A percentile compares a stretch with the other conserved stretches of the same genome.
Evolutionary conservation across 2,329 filamentous ascomycete species (phyloP).

Genomic region (Fusarium sulawesiense): DNA sequence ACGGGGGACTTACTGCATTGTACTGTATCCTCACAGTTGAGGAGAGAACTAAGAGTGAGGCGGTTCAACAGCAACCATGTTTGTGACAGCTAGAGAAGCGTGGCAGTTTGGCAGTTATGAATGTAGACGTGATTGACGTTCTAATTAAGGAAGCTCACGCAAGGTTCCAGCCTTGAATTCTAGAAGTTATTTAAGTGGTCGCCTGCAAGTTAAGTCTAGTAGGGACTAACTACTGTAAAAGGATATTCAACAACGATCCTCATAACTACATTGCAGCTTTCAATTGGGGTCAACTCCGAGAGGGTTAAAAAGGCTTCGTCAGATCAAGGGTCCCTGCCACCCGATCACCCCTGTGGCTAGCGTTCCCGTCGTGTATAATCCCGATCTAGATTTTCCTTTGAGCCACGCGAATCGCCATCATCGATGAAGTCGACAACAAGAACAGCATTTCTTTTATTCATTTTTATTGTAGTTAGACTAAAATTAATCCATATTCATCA

Average conservation of each 20-base stretch:
- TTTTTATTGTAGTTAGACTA: neutral
- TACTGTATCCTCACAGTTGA: neutral
- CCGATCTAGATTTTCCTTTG: too few relatives aligned
- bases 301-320: neutral
- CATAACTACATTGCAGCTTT: neutral
- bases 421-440: neutral
- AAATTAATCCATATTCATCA: too few relatives aligned
- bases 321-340: neutral
- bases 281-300: neutral
- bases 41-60: slow-evolving; percentile 18
- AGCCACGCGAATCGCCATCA: too few relatives aligned
- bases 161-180: neutral
- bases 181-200: slow-evolving; percentile 3
- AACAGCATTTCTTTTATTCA: neutral
- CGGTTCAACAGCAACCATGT: slow-evolving; percentile 7
- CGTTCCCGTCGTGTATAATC: too few relatives aligned
- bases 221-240: neutral
- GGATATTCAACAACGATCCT: neutral
- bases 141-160: slow-evolving; percentile 9
- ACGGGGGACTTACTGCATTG: neutral
- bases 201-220: neutral
- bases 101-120: slow-evolving; percentile 16
- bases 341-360: neutral
- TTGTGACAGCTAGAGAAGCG: slow-evolving; percentile 10
- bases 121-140: slow-evolving; percentile 20